Conservation (phyloP, 495 filamentous ascomycete genomes). For the Penicillium arizonense region DNA sequence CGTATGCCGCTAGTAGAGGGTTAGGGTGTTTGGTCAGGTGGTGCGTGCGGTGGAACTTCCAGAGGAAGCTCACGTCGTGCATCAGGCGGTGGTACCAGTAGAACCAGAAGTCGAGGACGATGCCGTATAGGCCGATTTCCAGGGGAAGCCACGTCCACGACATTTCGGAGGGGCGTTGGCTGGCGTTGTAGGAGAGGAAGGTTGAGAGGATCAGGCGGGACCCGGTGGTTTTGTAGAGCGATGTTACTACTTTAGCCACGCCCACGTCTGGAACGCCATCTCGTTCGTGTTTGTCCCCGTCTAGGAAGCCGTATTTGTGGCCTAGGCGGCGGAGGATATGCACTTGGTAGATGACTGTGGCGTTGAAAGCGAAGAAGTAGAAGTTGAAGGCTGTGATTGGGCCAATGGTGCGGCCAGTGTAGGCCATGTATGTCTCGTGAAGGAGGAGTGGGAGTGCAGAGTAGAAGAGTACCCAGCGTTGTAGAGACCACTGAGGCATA, state of each 20-base stretch:
- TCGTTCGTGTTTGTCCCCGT: constrained; percentile 32
- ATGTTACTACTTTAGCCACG: constrained; percentile 26
- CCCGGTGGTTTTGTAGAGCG: constrained; percentile 32
- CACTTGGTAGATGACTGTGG: constrained; percentile 35
- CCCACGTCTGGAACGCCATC: constrained; percentile 31
- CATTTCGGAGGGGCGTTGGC: constrained; percentile 32
- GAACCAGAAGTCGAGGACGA: constrained; percentile 47
- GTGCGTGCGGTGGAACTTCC: constrained; percentile 45
- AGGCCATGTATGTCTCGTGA: constrained; percentile 32
- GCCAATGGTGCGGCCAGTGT: constrained; percentile 28
- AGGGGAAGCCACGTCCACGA: constrained; percentile 47
- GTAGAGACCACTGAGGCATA: constrained; percentile 38
- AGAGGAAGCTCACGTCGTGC: constrained; percentile 40
- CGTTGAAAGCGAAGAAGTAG: constrained; percentile 38
- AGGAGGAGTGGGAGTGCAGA: constrained; percentile 33
- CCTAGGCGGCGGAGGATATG: constrained; percentile 29
- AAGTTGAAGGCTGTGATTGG: constrained; percentile 34
- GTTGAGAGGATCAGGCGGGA: constrained; percentile 28
- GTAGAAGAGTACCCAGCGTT: constrained; percentile 41
- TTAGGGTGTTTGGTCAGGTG: constrained; percentile 46
- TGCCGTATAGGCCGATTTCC: constrained; percentile 39
- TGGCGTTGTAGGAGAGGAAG: constrained; percentile 25
- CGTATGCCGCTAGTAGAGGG: constrained; percentile 40
- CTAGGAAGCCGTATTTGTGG: constrained; percentile 30
- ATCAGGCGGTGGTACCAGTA: constrained; percentile 45